Evolutionary conservation across 768 basidiomycete genomes (phyloP).

Genomic region (Leccinum arenicola): DNA sequence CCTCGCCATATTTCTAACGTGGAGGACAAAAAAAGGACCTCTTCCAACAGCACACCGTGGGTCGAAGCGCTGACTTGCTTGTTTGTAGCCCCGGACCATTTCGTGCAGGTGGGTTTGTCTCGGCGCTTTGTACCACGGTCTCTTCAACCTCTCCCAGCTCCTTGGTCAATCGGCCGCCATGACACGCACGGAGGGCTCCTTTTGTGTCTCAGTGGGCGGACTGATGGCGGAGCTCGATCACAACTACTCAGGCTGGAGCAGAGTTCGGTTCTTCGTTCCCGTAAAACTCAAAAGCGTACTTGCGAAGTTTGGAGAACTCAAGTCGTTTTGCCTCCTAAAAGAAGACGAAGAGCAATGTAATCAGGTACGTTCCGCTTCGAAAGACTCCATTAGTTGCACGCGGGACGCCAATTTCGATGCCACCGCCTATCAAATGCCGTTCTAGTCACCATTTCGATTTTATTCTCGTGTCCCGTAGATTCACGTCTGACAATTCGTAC

Average conservation of each 20-base stretch:
- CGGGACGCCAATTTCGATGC: constrained; percentile 1
- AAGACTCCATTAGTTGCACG: background rate
- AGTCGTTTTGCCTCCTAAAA: constrained; percentile 25
- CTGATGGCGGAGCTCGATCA: constrained; percentile 19
- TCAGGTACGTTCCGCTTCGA: constrained; percentile 26
- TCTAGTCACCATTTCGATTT: constrained; percentile 4
- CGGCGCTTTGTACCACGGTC: background rate
- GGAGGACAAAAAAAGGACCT: constrained; percentile 8
- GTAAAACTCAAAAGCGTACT: constrained; percentile 30
- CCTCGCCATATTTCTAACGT: background rate
- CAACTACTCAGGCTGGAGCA: constrained; percentile 23
- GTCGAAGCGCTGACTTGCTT: constrained; percentile 37
- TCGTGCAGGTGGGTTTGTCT: constrained; percentile 38
- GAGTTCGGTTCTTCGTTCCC: constrained; percentile 24
- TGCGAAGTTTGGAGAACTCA: constrained; percentile 32
- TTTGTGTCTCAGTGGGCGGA: constrained; percentile 45
- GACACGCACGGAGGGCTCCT: constrained; percentile 49
- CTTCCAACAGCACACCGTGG: constrained; percentile 14
- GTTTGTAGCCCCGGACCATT: constrained; percentile 45
- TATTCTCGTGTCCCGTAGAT: background rate
- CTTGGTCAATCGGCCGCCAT: constrained; percentile 49
- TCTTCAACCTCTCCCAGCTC: constrained; percentile 36
- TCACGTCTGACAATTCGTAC: constrained; percentile 17
- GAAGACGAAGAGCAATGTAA: constrained; percentile 22
- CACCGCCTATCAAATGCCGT: constrained; percentile 4